Evolutionary conservation across 208 protist genomes (phyloP), one percentile per base, ranked within the genome.

Genomic region (Plasmodiophora brassicae): DNA sequence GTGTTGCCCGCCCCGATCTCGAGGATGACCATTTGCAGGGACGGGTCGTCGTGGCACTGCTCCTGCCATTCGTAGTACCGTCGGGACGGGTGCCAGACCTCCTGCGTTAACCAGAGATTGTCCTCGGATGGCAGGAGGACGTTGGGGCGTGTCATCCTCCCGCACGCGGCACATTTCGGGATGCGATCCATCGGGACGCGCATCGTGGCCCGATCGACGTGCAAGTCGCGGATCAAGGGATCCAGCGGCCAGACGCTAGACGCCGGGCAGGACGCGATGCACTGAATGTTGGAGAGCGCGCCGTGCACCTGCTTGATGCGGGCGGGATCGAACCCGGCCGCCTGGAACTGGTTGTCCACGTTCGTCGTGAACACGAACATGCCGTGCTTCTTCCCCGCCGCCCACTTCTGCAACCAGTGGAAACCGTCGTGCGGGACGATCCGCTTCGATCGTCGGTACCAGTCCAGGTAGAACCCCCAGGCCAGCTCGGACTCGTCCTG

Each of bases 301-400:
- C 71, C 71, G 25, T 84, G 71, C 14, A 14, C 14, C n/a, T 84
- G 20, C 14, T 25, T 14, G 45, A 84, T 84, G 14, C 45, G 71
- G 14, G 14, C 71, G 32, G 32, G 38, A 84, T 84, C 71, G 25
- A 84, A 84, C 25, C 71, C 71, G 22, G 71, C 71, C 25, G 14
- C 25, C 71, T 84, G 71, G 45, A 84, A 84, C 14, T 84, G 71
- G 14, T 22, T 22, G 25, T 84, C 71, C 14, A 84, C 45, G 25
- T 84, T 71, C 20, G 20, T 84, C 20, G 71, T 71, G 45, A 84
- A 84, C 71, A 60, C 32, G 45, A 84, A 60, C 71, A 60, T 60
- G 38, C 22, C 25, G 20, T 60, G 20, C 25, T 20, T 14, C 22
- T 38, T 71, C 71, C 14, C 20, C 50, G 20, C 20, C 20, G 20